Evolutionary conservation across 768 basidiomycete species (phyloP).

Genomic region (Rhodotorula diobovata): DNA sequence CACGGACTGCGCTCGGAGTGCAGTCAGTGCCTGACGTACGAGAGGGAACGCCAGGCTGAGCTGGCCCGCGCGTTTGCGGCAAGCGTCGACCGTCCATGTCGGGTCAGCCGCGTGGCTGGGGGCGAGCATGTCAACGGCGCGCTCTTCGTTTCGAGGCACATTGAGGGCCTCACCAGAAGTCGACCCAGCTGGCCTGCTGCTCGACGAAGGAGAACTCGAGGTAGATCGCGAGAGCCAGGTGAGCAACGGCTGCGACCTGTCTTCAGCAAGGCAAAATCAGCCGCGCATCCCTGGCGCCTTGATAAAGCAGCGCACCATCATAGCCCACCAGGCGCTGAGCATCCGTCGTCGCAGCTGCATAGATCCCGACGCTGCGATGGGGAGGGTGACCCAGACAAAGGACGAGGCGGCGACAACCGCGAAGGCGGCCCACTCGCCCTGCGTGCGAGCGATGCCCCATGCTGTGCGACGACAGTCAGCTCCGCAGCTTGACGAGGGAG

Average conservation of each 20-base stretch:
- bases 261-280: neutral
- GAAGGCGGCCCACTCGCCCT: slow-evolving; percentile 4
- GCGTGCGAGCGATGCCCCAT: neutral
- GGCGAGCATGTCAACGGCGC: too few relatives aligned
- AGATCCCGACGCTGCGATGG: neutral
- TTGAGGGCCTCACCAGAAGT: neutral
- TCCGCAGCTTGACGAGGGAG: too few relatives aligned
- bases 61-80: neutral
- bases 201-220: neutral
- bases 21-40: too few relatives aligned
- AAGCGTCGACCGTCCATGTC: neutral
- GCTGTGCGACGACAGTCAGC: neutral
- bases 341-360: neutral
- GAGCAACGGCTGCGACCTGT: neutral
- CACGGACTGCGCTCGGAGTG: neutral
- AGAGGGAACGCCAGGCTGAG: neutral
- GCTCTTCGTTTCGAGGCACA: too few relatives aligned
- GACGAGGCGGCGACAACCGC: neutral
- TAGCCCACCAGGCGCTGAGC: neutral
- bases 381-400: slow-evolving; percentile 13
- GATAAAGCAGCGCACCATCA: neutral
- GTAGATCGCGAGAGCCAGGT: neutral
- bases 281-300: too few relatives aligned
- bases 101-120: neutral
- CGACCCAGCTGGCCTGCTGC: neutral